Evolutionary conservation across 1,284 basidiomycete species (phyloP).

Genomic region (Moesziomyces sp.): DNA sequence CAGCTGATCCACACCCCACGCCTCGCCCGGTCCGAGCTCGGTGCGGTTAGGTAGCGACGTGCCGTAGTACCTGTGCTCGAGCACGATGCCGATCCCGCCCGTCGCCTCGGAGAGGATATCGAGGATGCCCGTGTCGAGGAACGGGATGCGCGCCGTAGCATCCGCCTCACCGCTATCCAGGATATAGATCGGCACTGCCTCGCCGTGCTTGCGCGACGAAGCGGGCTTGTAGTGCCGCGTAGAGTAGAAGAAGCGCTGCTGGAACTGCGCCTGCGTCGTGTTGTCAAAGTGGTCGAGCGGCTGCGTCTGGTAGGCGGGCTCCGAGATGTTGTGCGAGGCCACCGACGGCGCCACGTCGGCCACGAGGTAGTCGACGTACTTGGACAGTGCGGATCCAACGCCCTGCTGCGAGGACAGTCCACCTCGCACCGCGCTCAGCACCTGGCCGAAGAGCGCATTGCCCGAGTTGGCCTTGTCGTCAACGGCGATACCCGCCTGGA

Average conservation of each 20-base stretch:
- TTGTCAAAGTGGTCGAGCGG: slow-evolving; percentile 78
- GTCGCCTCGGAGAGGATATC: slow-evolving; percentile 85
- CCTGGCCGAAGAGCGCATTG: slow-evolving; percentile 8
- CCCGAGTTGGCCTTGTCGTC: neutral
- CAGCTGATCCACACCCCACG: slow-evolving; percentile 70
- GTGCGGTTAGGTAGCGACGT: slow-evolving; percentile 81
- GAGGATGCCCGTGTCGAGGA: slow-evolving; percentile 75
- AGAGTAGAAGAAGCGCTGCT: slow-evolving; percentile 83
- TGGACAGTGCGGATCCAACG: slow-evolving; percentile 13
- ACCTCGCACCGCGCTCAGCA: slow-evolving; percentile 11
- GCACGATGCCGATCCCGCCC: slow-evolving; percentile 82
- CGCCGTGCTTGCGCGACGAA: slow-evolving; percentile 78
- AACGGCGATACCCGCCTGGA: neutral
- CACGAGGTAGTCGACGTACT: slow-evolving; percentile 19
- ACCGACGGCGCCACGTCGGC: slow-evolving; percentile 1
- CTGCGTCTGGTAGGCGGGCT: slow-evolving; percentile 74
- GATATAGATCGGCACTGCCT: slow-evolving; percentile 63
- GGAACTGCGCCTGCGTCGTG: slow-evolving; percentile 69
- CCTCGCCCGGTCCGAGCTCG: slow-evolving; percentile 74
- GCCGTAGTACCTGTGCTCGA: slow-evolving; percentile 77
- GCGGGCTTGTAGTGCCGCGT: slow-evolving; percentile 82
- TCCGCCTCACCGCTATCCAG: slow-evolving; percentile 68
- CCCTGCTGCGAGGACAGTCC: slow-evolving; percentile 23
- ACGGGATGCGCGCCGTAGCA: slow-evolving; percentile 56
- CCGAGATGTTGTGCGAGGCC: slow-evolving; percentile 34